Evolutionary conservation across 805 yeast genomes (phyloP).

Genomic region (Lachancea quebecensis): DNA sequence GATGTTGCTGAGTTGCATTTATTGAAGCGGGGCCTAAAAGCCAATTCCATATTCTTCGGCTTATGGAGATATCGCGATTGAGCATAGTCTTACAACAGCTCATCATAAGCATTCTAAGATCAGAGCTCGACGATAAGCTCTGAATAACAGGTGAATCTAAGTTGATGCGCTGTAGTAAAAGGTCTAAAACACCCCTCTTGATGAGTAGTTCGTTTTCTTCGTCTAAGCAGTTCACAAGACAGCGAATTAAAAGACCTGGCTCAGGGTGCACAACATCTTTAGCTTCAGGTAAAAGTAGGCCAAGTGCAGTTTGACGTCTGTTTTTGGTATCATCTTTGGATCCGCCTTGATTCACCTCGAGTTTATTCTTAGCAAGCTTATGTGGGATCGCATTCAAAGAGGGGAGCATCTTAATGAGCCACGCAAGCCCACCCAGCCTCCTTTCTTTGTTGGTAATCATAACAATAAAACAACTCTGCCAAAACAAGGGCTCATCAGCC

Average conservation of each 20-base stretch:
- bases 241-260: constrained; percentile 69
- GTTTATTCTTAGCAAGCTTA: constrained; percentile 14
- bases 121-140: constrained; percentile 41
- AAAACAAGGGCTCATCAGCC: constrained; percentile 66
- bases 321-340: constrained; percentile 18
- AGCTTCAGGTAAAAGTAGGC: constrained; percentile 42
- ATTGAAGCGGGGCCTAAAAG: constrained; percentile 58
- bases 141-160: constrained; percentile 54
- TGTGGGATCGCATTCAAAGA: constrained; percentile 39
- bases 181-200: constrained; percentile 83
- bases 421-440: constrained; percentile 75
- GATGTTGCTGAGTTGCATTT: constrained; percentile 31
- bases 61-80: constrained; percentile 87
- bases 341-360: constrained; percentile 5
- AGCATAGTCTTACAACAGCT: constrained; percentile 63
- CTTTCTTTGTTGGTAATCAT: constrained; percentile 74
- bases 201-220: constrained; percentile 63
- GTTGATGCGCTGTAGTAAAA: constrained; percentile 61
- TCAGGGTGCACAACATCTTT: constrained; percentile 63
- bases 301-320: constrained; percentile 30
- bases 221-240: constrained; percentile 61
- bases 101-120: constrained; percentile 51
- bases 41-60: constrained; percentile 92
- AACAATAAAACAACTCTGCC: constrained; percentile 75
- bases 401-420: constrained; percentile 61